These are phyloP conservation scores for Ciborinia camelliae DNA, from an alignment of 2,329 filamentous ascomycete species.

Conservation along the genomic window DNA sequence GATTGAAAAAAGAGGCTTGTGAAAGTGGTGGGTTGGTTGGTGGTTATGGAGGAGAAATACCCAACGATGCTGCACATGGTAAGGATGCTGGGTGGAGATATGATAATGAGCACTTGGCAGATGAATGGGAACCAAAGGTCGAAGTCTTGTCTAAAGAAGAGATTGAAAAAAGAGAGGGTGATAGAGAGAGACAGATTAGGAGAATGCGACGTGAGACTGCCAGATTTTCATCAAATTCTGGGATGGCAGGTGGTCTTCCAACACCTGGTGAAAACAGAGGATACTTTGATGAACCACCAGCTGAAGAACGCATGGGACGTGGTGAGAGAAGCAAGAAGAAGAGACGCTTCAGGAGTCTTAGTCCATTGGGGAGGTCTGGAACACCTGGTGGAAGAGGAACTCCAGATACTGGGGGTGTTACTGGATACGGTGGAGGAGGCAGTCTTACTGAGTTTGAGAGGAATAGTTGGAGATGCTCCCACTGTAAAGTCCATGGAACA, in stretches of 20 bases:
- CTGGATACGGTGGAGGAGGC: constrained; percentile 52
- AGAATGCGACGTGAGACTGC: constrained; percentile 86
- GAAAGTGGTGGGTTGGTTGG: constrained; percentile 85
- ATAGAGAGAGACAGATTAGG: constrained; percentile 86
- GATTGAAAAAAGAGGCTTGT: constrained; percentile 92
- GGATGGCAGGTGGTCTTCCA: constrained; percentile 74
- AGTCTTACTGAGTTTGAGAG: constrained; percentile 75
- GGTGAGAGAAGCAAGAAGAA: constrained; percentile 96
- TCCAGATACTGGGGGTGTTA: constrained; percentile 76
- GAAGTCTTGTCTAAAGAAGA: constrained; percentile 87
- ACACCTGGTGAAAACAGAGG: constrained; percentile 45
- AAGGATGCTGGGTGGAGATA: constrained; percentile 89
- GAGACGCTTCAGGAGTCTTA: constrained; percentile 82
- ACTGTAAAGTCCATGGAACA: constrained; percentile 84
- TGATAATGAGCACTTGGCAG: constrained; percentile 83
- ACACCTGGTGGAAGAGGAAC: constrained; percentile 73
- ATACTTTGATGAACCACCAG: constrained; percentile 49
- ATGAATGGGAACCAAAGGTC: constrained; percentile 80
- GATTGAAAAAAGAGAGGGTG: constrained; percentile 94
- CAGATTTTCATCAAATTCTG: constrained; percentile 80
- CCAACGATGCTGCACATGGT: constrained; percentile 85
- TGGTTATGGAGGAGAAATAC: constrained; percentile 69
- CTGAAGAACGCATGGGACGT: constrained; percentile 80
- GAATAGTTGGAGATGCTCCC: constrained; percentile 78
- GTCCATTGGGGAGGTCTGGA: constrained; percentile 66